A percentile compares a stretch with the other conserved stretches of the same genome.
phyloP scores from a whole-genome alignment of 768 basidiomycete species.

The Russula ochroleuca region DNA sequence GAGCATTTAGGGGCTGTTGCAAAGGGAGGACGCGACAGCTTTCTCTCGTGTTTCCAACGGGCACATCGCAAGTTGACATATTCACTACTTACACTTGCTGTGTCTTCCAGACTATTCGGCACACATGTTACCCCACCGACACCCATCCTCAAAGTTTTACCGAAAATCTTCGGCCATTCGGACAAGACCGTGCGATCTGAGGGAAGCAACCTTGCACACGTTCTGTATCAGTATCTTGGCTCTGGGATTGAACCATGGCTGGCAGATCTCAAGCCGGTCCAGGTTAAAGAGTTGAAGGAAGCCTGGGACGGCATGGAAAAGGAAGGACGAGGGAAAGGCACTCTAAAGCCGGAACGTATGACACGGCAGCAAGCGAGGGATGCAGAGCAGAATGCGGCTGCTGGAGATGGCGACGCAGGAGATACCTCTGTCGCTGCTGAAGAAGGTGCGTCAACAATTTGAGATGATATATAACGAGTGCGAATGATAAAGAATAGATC shows the following conservation, averaged over 20 bases:
- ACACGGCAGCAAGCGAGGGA: slow-evolving; percentile 78
- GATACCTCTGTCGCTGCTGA: slow-evolving; percentile 36
- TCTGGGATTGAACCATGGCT: slow-evolving; percentile 79
- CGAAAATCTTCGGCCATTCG: slow-evolving; percentile 91
- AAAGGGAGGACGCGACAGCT: background rate
- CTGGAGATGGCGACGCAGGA: slow-evolving; percentile 36
- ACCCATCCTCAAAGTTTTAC: slow-evolving; percentile 78
- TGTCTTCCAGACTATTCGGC: slow-evolving; percentile 64
- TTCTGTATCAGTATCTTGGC: slow-evolving; percentile 81
- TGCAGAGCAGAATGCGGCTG: slow-evolving; percentile 45
- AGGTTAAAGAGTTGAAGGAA: slow-evolving; percentile 93
- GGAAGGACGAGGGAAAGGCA: slow-evolving; percentile 81
- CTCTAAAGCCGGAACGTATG: slow-evolving; percentile 69
- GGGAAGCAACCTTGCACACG: slow-evolving; percentile 69
- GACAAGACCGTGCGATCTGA: slow-evolving; percentile 96
- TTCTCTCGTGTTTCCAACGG: background rate
- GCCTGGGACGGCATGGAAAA: slow-evolving; percentile 80
- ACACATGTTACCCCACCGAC: slow-evolving; percentile 66
- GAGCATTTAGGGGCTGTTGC: background rate
- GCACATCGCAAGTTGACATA: background rate
- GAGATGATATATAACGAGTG: slow-evolving; percentile 6
- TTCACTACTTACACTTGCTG: slow-evolving; percentile 1
- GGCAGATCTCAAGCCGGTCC: slow-evolving; percentile 90
- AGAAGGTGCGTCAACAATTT: slow-evolving; percentile 43
- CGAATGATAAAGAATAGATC: slow-evolving; percentile 36